Evolutionary conservation across 2,329 filamentous ascomycete species (phyloP).

Genomic region (Fusarium marasasianum): DNA sequence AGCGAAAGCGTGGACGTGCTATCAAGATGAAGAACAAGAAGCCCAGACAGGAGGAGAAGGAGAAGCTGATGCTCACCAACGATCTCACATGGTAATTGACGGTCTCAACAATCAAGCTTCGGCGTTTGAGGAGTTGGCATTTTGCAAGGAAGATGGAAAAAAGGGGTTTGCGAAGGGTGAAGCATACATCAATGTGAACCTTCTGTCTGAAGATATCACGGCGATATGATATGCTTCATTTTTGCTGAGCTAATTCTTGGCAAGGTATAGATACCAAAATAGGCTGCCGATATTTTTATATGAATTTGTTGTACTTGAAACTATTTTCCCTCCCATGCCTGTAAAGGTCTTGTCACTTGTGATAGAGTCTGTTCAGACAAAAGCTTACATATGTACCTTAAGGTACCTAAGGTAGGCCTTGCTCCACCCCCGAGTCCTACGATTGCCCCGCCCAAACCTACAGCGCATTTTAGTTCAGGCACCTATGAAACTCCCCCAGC

Average conservation of each 20-base stretch:
- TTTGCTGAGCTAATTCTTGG: background rate
- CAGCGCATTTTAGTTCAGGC: conserved; percentile 38
- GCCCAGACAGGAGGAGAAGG: conserved; percentile 70
- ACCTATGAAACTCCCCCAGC: conserved; percentile 38
- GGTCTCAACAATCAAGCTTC: conserved; percentile 13
- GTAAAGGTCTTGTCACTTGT: background rate
- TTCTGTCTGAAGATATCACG: background rate
- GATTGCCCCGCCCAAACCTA: conserved; percentile 3
- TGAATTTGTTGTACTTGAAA: background rate
- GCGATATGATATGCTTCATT: background rate
- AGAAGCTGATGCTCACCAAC: conserved; percentile 55
- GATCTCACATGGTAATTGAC: conserved; percentile 53
- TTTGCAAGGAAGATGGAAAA: conserved; percentile 2
- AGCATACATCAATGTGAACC: background rate
- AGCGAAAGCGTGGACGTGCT: conserved; percentile 61
- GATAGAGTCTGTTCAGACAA: background rate
- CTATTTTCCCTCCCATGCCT: background rate
- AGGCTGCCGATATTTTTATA: conserved; percentile 8
- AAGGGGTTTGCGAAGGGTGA: conserved; percentile 2
- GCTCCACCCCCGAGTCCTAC: conserved; percentile 4
- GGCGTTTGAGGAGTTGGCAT: conserved; percentile 42
- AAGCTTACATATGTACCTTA: background rate
- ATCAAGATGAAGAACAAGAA: conserved; percentile 58
- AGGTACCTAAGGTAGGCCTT: background rate
- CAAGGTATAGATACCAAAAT: conserved; percentile 29